Conservation (phyloP, 1,284 basidiomycete species). For the Apiotrichum brassicae region DNA sequence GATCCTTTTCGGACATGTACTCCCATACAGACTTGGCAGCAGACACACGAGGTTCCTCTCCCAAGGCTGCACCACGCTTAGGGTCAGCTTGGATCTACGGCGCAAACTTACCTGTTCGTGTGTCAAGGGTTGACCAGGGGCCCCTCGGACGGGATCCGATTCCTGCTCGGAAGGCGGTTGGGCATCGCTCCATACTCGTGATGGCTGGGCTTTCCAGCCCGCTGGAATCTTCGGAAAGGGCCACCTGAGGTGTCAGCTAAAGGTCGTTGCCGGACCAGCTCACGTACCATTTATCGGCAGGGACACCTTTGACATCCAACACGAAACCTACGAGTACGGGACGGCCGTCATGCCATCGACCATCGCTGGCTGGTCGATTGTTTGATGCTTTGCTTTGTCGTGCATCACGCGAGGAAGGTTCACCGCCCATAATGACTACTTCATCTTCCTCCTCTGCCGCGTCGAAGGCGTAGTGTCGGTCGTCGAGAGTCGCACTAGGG, state of each 20-base stretch:
- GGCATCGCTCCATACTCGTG: constrained; percentile 62
- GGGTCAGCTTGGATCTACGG: constrained; percentile 5
- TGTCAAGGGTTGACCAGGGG: constrained; percentile 30
- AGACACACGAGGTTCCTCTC: constrained; percentile 62
- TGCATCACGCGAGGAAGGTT: neutral
- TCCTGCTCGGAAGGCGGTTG: constrained; percentile 54
- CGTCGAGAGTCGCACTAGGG: constrained; percentile 10
- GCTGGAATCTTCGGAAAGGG: constrained; percentile 68
- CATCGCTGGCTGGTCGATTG: constrained; percentile 3
- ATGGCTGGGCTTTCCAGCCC: constrained; percentile 80
- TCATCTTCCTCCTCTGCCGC: constrained; percentile 59
- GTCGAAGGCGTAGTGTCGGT: constrained; percentile 62
- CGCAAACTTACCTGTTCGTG: constrained; percentile 36
- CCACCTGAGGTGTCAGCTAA: constrained; percentile 57
- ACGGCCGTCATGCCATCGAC: constrained; percentile 65
- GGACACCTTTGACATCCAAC: constrained; percentile 60
- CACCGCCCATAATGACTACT: constrained; percentile 34
- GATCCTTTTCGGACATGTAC: constrained; percentile 83
- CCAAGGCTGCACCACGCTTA: constrained; percentile 73
- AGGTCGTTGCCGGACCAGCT: neutral
- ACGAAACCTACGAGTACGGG: constrained; percentile 69
- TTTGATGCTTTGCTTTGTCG: neutral
- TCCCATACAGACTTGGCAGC: constrained; percentile 70
- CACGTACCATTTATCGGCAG: constrained; percentile 65
- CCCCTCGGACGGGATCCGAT: constrained; percentile 20